Evolutionary conservation across 2,329 filamentous ascomycete species (phyloP), one percentile per base, ranked within the genome.

Genomic region (Cytospora piceicola): DNA sequence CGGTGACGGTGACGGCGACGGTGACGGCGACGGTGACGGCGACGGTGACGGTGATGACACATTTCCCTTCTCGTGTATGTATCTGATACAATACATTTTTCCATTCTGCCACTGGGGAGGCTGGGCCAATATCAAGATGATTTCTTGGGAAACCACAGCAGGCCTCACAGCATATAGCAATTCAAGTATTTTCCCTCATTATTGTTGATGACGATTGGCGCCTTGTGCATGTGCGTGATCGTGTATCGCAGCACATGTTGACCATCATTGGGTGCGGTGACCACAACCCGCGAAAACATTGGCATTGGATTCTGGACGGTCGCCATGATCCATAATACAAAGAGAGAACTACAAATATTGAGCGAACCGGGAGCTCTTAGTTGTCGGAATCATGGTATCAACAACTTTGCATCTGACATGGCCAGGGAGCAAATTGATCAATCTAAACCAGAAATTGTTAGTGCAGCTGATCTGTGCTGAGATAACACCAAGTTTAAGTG

Each of bases 11-110:
- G n/a, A n/a, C n/a, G n/a, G n/a, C n/a, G n/a, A n/a, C n/a, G n/a
- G n/a, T n/a, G n/a, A n/a, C n/a, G n/a, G n/a, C n/a, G n/a, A n/a
- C n/a, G n/a, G n/a, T n/a, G n/a, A n/a, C n/a, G n/a, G n/a, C n/a
- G n/a, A n/a, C n/a, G n/a, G n/a, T n/a, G n/a, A n/a, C n/a, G n/a
- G n/a, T n/a, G n/a, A 12, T 30, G 17, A 11, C 4, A 6, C 14
- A 32, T 17, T 51, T 27, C 15, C 32, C 24, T 56, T 65, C 39
- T 64, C 54, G n/a, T 62, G 66, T 58, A 67, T 27, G 65, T 61
- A 67, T 61, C 42, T 36, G 49, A 36, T 15, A 55, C 29, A 17
- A 17, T 27, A 56, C 8, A 8, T 5, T 5, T 32, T 5, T 27
- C 36, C 32, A 14, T 24, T 46, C 39, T 24, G 27, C 32, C 20